Base-by-base conservation (phyloP, 768 basidiomycete genomes). In the Russula foetens region DNA sequence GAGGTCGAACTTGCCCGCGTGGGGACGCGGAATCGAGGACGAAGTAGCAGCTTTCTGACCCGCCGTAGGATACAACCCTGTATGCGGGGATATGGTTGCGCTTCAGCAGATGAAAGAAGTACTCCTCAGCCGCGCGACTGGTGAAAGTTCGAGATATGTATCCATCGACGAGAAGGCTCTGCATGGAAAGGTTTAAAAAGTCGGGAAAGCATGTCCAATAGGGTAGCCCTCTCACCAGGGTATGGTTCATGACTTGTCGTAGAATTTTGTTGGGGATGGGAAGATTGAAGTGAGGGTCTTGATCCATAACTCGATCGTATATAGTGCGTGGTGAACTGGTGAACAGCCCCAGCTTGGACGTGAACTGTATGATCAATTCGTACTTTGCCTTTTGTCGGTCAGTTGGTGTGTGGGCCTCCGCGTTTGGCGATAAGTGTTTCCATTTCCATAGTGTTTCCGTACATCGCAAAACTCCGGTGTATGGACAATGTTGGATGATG, bases 121-220 rank as follows among this genome's bases (percentile, higher is more conserved):
- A 39, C 17, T 46, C 26, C 35, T 46, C 43, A 12, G 60, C 19
- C 5, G 15, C 14, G 7, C 49, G 49, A 4, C 17, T 31, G 2
- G 24, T 45, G 35, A 46, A 61, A n/a, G 35, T 33, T n/a, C 28
- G 55, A 35, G 60, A 51, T 51, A 57, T 29, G 50, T 61, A 57
- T 5, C 60, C 55, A 19, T 61, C 60, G 23, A 56, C 33, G 38
- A 61, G 49, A 51, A 57, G 49, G 15, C 19, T 48, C 59, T 54
- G 3, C 15, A 23, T 23, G 1, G 4, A 47, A 39, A 45, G 45
- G 35, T n/a, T 60, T 4, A 54, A 54, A 2, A 35, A 33, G 4
- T 26, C 24, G 1, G 46, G 26, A 11, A 23, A 54, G 14, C 17
- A 3, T 12, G 23, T 26, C 26, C 0, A n/a, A 12, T 0, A n/a